Percentiles rank a stretch among this genome's conserved stretches.
These are phyloP conservation scores for Fallopia convolvulus DNA, from an alignment of 148 eudicot genomes.

Conservation along the genomic window DNA sequence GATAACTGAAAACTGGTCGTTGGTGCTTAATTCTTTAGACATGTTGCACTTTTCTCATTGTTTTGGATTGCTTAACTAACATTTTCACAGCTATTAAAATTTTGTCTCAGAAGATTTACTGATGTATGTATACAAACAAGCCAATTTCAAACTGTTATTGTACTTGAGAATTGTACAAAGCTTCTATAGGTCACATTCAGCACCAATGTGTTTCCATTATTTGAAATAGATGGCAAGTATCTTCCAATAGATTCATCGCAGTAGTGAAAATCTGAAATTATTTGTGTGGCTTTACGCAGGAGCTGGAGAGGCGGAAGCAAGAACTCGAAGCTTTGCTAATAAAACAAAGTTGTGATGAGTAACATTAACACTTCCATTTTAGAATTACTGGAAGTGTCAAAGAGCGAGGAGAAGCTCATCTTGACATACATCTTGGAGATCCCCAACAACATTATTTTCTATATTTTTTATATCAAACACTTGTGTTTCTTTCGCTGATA, in stretches of 20 bases:
- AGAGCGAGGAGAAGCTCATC: background rate
- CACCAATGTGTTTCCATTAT: background rate
- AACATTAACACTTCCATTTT: background rate
- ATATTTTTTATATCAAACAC: background rate
- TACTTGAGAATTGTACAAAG: background rate
- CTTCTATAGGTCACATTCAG: background rate
- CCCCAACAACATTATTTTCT: background rate
- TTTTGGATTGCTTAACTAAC: too few relatives aligned
- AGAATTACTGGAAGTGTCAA: background rate
- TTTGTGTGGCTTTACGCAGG: slow-evolving; percentile 30
- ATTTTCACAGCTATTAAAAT: too few relatives aligned
- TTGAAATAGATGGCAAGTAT: background rate
- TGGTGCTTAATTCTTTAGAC: background rate
- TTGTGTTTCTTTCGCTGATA: background rate
- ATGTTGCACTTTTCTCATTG: background rate
- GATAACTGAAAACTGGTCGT: background rate
- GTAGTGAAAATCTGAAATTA: background rate
- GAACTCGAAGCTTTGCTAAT: slow-evolving; percentile 69
- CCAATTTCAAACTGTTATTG: background rate
- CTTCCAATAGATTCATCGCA: background rate
- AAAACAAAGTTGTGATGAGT: background rate
- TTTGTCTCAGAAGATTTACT: too few relatives aligned
- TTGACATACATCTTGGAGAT: background rate
- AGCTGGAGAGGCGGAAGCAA: slow-evolving; percentile 53
- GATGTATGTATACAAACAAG: background rate